These are phyloP conservation scores for Phyllosticta citrichinensis DNA, from an alignment of 2,329 filamentous ascomycete genomes.

Conservation along the genomic window DNA sequence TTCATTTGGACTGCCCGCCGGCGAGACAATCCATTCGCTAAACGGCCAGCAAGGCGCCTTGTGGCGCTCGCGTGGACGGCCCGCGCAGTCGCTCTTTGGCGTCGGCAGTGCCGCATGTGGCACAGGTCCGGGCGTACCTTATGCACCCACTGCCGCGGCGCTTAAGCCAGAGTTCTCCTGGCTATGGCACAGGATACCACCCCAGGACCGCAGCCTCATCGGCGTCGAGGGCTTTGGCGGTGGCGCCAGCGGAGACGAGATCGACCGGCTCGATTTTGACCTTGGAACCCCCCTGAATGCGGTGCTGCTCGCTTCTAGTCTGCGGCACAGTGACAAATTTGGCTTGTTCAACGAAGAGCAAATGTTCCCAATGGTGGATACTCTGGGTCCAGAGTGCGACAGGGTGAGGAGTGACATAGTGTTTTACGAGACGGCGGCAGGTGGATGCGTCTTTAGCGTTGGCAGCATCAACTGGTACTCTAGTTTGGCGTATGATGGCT, in stretches of 20 bases:
- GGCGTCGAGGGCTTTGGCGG: conserved; percentile 8
- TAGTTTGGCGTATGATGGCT: conserved; percentile 12
- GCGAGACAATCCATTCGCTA: conserved; percentile 21
- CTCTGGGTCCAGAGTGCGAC: conserved; percentile 11
- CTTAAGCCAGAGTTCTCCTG: background rate
- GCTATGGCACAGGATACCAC: background rate
- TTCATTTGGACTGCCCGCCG: conserved; percentile 19
- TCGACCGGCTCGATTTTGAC: conserved; percentile 25
- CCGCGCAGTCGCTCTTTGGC: conserved; percentile 23
- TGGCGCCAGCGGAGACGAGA: conserved; percentile 23
- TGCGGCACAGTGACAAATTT: conserved; percentile 12
- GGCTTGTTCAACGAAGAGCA: conserved; percentile 14
- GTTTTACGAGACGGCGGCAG: conserved; percentile 11
- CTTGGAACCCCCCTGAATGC: conserved; percentile 23
- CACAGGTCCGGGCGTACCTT: conserved; percentile 20
- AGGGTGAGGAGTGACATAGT: conserved; percentile 14
- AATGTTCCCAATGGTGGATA: conserved; percentile 13
- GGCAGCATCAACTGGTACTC: conserved; percentile 13
- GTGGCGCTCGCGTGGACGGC: conserved; percentile 23
- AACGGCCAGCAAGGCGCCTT: conserved; percentile 24
- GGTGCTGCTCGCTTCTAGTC: conserved; percentile 19
- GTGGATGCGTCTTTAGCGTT: conserved; percentile 12
- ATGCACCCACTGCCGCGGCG: conserved; percentile 10
- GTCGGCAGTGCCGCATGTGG: conserved; percentile 24
- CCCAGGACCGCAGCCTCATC: background rate